phyloP scores from a whole-genome alignment of 257 asterid genomes.

The Echites panduratus region DNA sequence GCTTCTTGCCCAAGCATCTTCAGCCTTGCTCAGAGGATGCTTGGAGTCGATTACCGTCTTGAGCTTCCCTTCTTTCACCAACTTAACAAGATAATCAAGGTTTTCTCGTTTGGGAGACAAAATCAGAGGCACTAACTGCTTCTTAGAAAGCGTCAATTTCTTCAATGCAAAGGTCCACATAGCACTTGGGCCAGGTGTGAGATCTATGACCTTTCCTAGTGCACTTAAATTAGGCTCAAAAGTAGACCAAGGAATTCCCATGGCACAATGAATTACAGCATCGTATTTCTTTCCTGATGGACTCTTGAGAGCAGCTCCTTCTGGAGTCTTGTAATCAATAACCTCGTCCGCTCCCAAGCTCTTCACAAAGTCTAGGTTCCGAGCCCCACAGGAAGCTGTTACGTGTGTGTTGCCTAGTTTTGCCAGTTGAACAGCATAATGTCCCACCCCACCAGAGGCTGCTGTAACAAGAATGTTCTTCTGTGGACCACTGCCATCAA shows the following conservation, averaged over 20 bases:
- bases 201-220: constrained; percentile 47
- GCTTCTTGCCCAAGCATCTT: constrained; percentile 58
- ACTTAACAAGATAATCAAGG: constrained; percentile 40
- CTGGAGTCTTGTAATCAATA: constrained; percentile 60
- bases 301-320: constrained; percentile 56
- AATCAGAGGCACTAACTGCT: constrained; percentile 39
- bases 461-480: constrained; percentile 63
- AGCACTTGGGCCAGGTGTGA: constrained; percentile 40
- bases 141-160: constrained; percentile 39
- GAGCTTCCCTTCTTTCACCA: constrained; percentile 59
- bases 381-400: constrained; percentile 79
- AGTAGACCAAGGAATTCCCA: constrained; percentile 43
- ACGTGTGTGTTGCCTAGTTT: constrained; percentile 63
- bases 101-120: constrained; percentile 23
- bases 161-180: constrained; percentile 36
- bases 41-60: constrained; percentile 50
- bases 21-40: constrained; percentile 37
- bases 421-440: constrained; percentile 64
- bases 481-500: constrained; percentile 32
- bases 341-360: constrained; percentile 77
- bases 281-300: constrained; percentile 62
- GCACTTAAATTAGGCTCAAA: constrained; percentile 46
- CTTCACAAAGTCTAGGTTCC: constrained; percentile 51
- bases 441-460: constrained; percentile 80
- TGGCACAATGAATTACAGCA: constrained; percentile 54